phyloP scores from a whole-genome alignment of 441 rosid genomes.

The Pelargonium fulgidum region DNA sequence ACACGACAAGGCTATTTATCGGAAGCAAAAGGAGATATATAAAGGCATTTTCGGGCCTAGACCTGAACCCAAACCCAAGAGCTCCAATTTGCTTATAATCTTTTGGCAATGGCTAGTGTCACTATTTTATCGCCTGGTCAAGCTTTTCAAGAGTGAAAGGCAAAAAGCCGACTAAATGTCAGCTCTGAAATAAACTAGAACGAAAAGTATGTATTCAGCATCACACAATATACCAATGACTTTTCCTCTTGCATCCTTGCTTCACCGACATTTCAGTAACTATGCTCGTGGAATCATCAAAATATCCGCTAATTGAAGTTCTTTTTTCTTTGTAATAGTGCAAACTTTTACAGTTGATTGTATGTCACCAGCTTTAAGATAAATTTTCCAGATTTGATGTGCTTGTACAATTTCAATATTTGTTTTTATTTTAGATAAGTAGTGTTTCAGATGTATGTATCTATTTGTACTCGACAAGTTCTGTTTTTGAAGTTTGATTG shows the following conservation, averaged over 20 bases:
- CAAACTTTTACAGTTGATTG: background rate
- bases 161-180: slow-evolving; percentile 37
- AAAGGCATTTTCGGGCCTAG: slow-evolving; percentile 75
- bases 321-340: background rate
- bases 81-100: slow-evolving; percentile 36
- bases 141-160: slow-evolving; percentile 30
- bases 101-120: slow-evolving; percentile 67
- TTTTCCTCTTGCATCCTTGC: background rate
- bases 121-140: slow-evolving; percentile 28
- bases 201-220: background rate
- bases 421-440: too few species aligned
- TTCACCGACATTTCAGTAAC: background rate
- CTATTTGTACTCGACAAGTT: too few species aligned
- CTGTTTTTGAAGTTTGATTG: too few species aligned
- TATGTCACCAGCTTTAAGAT: background rate
- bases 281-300: background rate
- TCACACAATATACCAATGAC: background rate
- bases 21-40: slow-evolving; percentile 78
- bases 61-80: slow-evolving; percentile 41
- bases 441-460: too few species aligned
- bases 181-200: slow-evolving; percentile 3
- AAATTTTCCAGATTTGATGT: background rate
- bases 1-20: slow-evolving; percentile 73
- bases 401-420: too few species aligned
- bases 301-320: background rate